These are phyloP conservation scores for Themeda triandra DNA, from an alignment of 176 grass and related monocot genomes.

Conservation along the genomic window DNA sequence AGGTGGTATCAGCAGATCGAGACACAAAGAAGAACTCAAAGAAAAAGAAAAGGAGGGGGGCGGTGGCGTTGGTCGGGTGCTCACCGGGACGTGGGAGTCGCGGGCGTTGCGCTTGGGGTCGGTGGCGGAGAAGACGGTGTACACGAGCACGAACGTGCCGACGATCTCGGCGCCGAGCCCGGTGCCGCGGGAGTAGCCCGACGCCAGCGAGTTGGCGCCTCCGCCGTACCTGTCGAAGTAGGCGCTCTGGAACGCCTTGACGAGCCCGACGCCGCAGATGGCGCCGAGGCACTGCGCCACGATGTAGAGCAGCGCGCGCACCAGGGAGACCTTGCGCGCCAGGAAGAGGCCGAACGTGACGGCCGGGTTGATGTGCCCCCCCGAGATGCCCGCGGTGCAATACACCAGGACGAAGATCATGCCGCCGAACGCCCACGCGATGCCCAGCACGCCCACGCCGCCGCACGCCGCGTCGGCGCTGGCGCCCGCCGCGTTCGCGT, in stretches of 20 bases:
- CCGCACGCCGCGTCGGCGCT: slow-evolving; percentile 45
- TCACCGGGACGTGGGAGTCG: slow-evolving; percentile 95
- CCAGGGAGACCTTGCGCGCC: slow-evolving; percentile 80
- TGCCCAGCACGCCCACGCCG: slow-evolving; percentile 84
- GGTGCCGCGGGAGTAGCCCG: slow-evolving; percentile 80
- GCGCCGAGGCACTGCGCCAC: slow-evolving; percentile 90
- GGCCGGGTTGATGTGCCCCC: slow-evolving; percentile 94
- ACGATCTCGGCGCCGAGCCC: slow-evolving; percentile 95
- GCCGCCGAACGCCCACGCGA: slow-evolving; percentile 97
- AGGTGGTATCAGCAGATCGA: neutral
- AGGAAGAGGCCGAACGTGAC: slow-evolving; percentile 88
- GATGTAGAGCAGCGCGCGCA: slow-evolving; percentile 86
- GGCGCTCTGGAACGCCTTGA: slow-evolving; percentile 87
- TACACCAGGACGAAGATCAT: slow-evolving; percentile 99
- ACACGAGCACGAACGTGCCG: slow-evolving; percentile 95
- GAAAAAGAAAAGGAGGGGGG: neutral
- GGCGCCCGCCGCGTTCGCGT: neutral
- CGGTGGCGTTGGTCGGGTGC: slow-evolving; percentile 8
- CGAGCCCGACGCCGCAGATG: slow-evolving; percentile 82
- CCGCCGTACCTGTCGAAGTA: slow-evolving; percentile 72
- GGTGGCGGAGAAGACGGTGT: slow-evolving; percentile 99
- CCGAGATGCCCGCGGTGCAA: slow-evolving; percentile 97
- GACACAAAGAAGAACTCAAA: neutral
- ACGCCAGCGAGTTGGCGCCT: slow-evolving; percentile 65
- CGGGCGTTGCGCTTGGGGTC: slow-evolving; percentile 98